Base-by-base conservation (phyloP, 306 rosid genomes). In the Fragaria iinumae region DNA sequence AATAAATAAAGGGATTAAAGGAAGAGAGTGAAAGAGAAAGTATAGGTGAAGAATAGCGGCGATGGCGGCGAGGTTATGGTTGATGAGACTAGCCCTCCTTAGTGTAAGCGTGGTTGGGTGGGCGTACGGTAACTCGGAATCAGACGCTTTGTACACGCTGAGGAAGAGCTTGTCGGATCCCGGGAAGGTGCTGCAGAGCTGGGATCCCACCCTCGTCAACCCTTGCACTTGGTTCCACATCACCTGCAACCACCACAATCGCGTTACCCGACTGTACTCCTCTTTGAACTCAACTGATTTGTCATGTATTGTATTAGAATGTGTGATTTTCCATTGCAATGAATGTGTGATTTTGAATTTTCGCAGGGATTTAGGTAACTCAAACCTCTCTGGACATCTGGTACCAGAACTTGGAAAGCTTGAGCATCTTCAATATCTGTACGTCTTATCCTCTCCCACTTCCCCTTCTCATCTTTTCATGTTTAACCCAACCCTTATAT, bases 221-320 rank as follows among this genome's bases (percentile, higher is more conserved):
- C 98, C 98, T 34, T 94, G 98, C 75, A 94, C 98, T 43, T 94
- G 98, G 98, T 94, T 92, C 84, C 98, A 94, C 69, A 87, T 94
- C 83, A 92, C 98, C 81, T 94, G 98, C 79, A 91, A 94, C 85
- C 97, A 90, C 81, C 93, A 88, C 53, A 88, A 89, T 64, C 92
- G 92, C 53, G 98, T 94, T 81, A 94, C 98, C 69, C 93, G 98
- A 84, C 80, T 94, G 98, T 94, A 89, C 78, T 63, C 41, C 73
- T 69, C 73, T 41, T 60, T 29, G 32, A 29, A 29, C 32, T 29
- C 32, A 2, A 29, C 32, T 29, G 32, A 29, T 29, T 29, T 29
- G 32, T 29, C 32, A 29, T 29, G 32, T 29, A 29, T 29, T 29
- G 32, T 29, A 29, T 29, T 29, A 29, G 32, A 29, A 29, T 29